phyloP scores from a whole-genome alignment of 768 basidiomycete species.

The Mycena amicta region DNA sequence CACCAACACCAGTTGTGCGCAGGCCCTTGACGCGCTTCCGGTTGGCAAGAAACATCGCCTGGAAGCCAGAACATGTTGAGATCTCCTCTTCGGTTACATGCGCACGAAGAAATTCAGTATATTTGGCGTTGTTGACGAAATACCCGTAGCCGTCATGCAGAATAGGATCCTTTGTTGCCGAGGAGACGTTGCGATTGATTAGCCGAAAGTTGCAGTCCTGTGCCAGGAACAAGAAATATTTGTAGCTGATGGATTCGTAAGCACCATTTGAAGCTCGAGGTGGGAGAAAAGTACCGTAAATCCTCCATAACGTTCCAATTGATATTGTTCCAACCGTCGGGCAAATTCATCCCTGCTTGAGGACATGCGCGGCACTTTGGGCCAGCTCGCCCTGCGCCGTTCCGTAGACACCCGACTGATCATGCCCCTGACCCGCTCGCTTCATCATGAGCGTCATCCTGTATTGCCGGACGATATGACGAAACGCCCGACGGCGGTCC shows the following conservation, averaged over 20 bases:
- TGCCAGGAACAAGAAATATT: neutral
- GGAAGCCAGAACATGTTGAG: constrained; percentile 8
- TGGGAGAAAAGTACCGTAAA: too few species aligned
- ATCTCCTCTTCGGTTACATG: constrained; percentile 15
- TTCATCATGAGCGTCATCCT: constrained; percentile 1
- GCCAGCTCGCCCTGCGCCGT: constrained; percentile 4
- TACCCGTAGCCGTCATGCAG: neutral
- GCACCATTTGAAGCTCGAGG: too few species aligned
- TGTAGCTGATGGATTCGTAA: neutral
- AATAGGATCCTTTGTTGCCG: neutral
- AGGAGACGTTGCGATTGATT: neutral
- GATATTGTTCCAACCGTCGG: constrained; percentile 1
- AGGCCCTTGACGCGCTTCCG: constrained; percentile 13
- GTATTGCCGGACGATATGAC: neutral
- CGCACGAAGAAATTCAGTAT: neutral
- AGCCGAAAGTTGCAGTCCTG: neutral
- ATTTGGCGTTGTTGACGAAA: neutral
- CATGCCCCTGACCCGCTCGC: neutral
- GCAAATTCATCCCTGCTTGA: constrained; percentile 5
- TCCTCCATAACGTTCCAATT: too few species aligned
- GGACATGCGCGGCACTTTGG: constrained; percentile 11
- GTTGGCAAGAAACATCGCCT: constrained; percentile 5
- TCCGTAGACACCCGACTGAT: neutral
- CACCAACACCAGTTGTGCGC: constrained; percentile 6
- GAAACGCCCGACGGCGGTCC: neutral